A percentile compares a stretch with the other conserved stretches of the same genome.
These are phyloP conservation scores for Pisolithus thermaeus DNA, from an alignment of 1,284 basidiomycete species.

Conservation along the genomic window DNA sequence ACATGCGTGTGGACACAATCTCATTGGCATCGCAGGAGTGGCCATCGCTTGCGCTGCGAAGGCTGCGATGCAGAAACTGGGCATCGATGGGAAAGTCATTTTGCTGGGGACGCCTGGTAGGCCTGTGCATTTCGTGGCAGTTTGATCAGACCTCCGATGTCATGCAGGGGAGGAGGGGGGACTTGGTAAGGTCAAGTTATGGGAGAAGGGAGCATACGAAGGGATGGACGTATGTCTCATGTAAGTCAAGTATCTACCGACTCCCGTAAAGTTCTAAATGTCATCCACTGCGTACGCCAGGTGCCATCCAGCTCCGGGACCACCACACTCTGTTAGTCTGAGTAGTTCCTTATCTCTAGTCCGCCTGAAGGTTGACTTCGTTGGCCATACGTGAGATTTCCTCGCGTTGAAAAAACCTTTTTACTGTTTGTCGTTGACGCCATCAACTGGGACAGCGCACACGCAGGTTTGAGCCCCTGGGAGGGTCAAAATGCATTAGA, in stretches of 20 bases:
- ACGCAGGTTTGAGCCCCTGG: slow-evolving; percentile 68
- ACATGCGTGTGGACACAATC: slow-evolving; percentile 75
- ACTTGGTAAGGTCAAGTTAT: slow-evolving; percentile 59
- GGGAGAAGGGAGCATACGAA: slow-evolving; percentile 60
- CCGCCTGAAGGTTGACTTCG: slow-evolving; percentile 45
- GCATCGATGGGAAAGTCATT: slow-evolving; percentile 59
- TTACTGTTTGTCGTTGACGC: not conserved
- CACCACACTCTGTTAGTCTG: slow-evolving; percentile 47
- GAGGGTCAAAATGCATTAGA: slow-evolving; percentile 74
- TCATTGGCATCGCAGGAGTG: slow-evolving; percentile 71
- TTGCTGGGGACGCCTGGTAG: slow-evolving; percentile 71
- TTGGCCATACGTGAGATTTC: slow-evolving; percentile 48
- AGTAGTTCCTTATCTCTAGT: slow-evolving; percentile 50
- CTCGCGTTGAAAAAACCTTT: not conserved
- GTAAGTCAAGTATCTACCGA: slow-evolving; percentile 26
- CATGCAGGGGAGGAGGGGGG: slow-evolving; percentile 66
- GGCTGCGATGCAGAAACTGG: slow-evolving; percentile 49
- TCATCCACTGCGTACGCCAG: slow-evolving; percentile 24
- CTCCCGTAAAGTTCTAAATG: not conserved
- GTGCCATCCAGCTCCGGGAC: slow-evolving; percentile 61
- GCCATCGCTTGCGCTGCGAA: slow-evolving; percentile 62
- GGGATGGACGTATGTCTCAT: slow-evolving; percentile 65
- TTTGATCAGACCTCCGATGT: not conserved
- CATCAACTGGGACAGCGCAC: slow-evolving; percentile 38
- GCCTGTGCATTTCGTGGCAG: slow-evolving; percentile 2